Base-by-base conservation (phyloP, 208 protist species). In the Trypanosoma conorhini region DNA sequence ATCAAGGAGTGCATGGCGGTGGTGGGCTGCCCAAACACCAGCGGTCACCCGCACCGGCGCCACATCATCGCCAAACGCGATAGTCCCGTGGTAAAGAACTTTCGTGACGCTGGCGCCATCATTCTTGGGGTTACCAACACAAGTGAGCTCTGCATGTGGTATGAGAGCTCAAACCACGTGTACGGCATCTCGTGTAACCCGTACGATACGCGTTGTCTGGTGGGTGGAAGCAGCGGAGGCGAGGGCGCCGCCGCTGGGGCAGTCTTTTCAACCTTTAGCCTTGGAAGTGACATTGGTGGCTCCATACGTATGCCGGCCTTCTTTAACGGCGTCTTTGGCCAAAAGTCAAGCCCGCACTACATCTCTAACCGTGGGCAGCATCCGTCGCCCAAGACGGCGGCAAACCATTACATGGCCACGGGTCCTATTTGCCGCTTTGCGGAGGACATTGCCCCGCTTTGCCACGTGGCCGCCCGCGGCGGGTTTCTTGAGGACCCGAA, bases 81-180 rank as follows among this genome's bases (percentile, higher is more conserved):
- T 73, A 90, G 88, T 71, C 86, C 85, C 19, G 85, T 93, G 26
- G 92, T 95, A 56, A 71, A 86, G 26, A 92, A 94, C 80, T 92
- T 97, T 62, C 80, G 86, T 52, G 85, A 84, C 26, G 88, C 92
- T n/a, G 92, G 92, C 44, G 90, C 90, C n/a, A 76, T 97, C 64
- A 94, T 97, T 66, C 85, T 97, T 62, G 92, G 90, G 24, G 88
- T 94, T 35, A 97, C 92, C 9, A 97, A 97, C 86, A 94, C 86
- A 22, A 88, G 83, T 67, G 91, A 95, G 77, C 74, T 93, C 26
- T 93, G 88, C 78, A 95, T 96, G 87, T 93, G 89, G 87, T 92
- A 88, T 51, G 89, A 97, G 75, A 95, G 87, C 72, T 89, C 77
- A 67, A 97, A 97, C 77, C 84, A 93, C 75, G 76, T 92, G 51